phyloP scores from a whole-genome alignment of 192 early-diverging fungal genomes.

The Piromyces finnis region DNA sequence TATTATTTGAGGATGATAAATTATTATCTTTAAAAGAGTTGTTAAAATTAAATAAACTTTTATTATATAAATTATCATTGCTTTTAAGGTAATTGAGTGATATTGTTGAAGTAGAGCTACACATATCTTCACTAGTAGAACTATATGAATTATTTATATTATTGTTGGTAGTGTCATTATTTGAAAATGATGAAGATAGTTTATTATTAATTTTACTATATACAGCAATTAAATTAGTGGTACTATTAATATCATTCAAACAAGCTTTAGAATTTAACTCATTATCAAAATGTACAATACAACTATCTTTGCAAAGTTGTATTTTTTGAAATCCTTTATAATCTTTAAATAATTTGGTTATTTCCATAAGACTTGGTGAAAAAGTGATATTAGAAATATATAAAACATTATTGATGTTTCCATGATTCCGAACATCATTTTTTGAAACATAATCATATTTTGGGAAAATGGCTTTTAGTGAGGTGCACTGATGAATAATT shows the following conservation, averaged over 20 bases:
- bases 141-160: neutral
- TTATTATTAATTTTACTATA: conserved; percentile 1
- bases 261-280: neutral
- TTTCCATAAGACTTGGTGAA: neutral
- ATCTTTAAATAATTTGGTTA: conserved; percentile 1
- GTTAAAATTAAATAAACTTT: neutral
- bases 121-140: neutral
- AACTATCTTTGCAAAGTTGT: conserved; percentile 4
- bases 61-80: neutral
- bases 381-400: conserved; percentile 1
- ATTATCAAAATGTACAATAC: conserved; percentile 1
- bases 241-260: conserved; percentile 1
- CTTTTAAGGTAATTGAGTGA: neutral
- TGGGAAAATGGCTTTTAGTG: conserved; percentile 1
- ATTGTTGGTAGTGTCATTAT: neutral
- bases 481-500: neutral
- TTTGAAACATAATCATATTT: conserved; percentile 4
- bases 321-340: conserved; percentile 3
- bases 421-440: neutral
- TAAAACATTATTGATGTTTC: neutral
- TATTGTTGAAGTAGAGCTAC: neutral
- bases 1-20: neutral
- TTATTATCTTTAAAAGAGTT: neutral
- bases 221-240: conserved; percentile 3
- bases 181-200: neutral